A percentile compares a stretch with the other conserved stretches of the same genome.
Conservation (phyloP, 1,284 basidiomycete genomes). For the Thelephora terrestris region DNA sequence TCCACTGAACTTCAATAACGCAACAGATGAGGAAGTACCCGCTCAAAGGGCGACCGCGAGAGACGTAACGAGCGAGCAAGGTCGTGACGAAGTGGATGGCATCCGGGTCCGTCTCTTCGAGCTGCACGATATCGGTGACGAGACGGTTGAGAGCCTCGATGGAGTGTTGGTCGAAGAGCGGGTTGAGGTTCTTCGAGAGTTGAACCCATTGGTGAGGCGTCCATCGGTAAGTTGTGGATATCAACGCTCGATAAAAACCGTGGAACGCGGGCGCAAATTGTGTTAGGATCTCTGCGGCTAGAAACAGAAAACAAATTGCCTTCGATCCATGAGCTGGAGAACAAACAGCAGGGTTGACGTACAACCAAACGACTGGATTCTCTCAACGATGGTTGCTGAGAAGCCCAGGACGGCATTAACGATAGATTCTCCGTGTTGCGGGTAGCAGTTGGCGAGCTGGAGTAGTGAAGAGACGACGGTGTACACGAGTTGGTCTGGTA, state of each 20-base stretch:
- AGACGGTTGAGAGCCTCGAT: slow-evolving; percentile 63
- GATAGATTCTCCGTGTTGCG: slow-evolving; percentile 36
- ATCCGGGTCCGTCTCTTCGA: slow-evolving; percentile 41
- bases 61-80: slow-evolving; percentile 70
- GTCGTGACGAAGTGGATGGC: slow-evolving; percentile 52
- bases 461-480: slow-evolving; percentile 68
- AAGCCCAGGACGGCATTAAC: slow-evolving; percentile 52
- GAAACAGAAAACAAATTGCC: slow-evolving; percentile 1
- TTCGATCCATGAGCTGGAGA: background rate
- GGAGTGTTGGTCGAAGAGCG: slow-evolving; percentile 47
- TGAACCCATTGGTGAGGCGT: slow-evolving; percentile 53
- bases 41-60: slow-evolving; percentile 67
- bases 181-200: slow-evolving; percentile 43
- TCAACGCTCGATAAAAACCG: slow-evolving; percentile 80
- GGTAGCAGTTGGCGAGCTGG: slow-evolving; percentile 46
- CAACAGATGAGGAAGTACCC: slow-evolving; percentile 85
- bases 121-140: slow-evolving; percentile 48
- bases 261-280: slow-evolving; percentile 78
- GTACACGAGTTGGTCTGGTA: slow-evolving; percentile 73
- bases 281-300: slow-evolving; percentile 63
- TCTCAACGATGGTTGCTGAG: slow-evolving; percentile 44
- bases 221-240: slow-evolving; percentile 71
- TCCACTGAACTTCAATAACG: slow-evolving; percentile 77
- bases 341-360: slow-evolving; percentile 38
- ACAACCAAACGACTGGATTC: slow-evolving; percentile 29